Base-by-base conservation (phyloP, 108 stramenopile species). In the Nitzschia sp. region DNA sequence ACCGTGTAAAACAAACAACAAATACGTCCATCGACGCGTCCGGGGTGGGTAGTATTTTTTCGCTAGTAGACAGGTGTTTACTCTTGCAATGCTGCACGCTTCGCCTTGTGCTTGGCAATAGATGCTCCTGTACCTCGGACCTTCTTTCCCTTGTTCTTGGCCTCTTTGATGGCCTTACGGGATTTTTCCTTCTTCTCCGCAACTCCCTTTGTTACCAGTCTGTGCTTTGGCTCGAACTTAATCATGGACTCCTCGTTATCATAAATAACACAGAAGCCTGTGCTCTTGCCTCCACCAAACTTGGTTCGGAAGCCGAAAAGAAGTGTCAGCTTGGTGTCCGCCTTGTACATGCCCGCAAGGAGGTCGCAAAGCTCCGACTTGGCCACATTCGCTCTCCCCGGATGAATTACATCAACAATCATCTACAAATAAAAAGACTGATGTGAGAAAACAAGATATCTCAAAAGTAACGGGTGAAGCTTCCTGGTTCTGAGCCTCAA, bases 71-170 rank as follows among this genome's bases (percentile, higher is more conserved):
- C 16, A 41, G 47, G 35, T 36, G 27, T 76, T 89, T 91, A 91
- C 72, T 88, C 91, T 63, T 75, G 68, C 60, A 78, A 72, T 57
- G 91, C 96, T 66, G 98, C 98, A 85, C 96, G 94, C 90, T 98
- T 98, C 44, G 97, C 97, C 96, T 99, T 99, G 93, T 98, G 97
- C 87, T 93, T 97, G 62, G 96, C 95, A 71, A 97, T 95, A 46
- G 91, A 88, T 58, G 96, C 95, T 58, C 99, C 99, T 26, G 97
- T 96, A 82, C 99, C 99, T 50, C 96, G 90, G 70, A 97, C 72
- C 97, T 99, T 99, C 91, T 91, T 89, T 47, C 82, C 91, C 80
- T 96, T 94, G 83, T 99, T 98, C 96, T 99, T 99, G 67, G 95
- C 95, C 79, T 98, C 98, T 93, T 98, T 98, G 73, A 97, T 97